A percentile compares a stretch with the other conserved stretches of the same genome.
Conservation (phyloP, 2,329 filamentous ascomycete genomes). For the Onygenales sp. region DNA sequence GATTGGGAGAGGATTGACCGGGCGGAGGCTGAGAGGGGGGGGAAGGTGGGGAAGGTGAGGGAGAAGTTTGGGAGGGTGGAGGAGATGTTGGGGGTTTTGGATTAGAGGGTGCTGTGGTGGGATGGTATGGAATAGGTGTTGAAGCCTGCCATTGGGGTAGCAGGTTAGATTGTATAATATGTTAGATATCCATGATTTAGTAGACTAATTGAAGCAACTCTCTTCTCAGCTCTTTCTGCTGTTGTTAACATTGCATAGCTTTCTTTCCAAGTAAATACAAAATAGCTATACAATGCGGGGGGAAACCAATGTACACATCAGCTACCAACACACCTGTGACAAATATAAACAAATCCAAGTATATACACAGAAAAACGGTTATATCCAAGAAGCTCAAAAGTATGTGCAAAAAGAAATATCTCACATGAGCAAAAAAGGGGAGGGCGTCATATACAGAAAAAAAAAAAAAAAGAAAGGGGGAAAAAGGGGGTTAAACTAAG, state of each 20-base stretch:
- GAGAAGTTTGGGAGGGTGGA: slow-evolving; percentile 53
- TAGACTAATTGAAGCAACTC: no score
- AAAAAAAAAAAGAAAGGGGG: not conserved
- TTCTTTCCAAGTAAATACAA: no score
- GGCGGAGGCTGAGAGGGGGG: slow-evolving; percentile 62
- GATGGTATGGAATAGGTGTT: no score
- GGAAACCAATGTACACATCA: no score
- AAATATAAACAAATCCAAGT: not conserved
- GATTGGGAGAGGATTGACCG: slow-evolving; percentile 80
- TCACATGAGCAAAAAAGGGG: not conserved
- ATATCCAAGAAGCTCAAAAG: not conserved
- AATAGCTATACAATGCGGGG: no score
- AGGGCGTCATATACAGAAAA: not conserved
- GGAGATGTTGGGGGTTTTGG: slow-evolving; percentile 47
- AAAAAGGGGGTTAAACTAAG: slow-evolving; percentile 14
- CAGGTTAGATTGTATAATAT: no score
- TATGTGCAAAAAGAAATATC: slow-evolving; percentile 1
- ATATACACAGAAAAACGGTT: not conserved
- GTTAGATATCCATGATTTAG: no score
- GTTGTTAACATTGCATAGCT: no score
- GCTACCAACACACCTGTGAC: no score
- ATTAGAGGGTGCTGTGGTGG: not conserved
- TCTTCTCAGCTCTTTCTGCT: no score
- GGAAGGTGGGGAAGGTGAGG: slow-evolving; percentile 61
- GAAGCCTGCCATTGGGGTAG: no score